A percentile compares a stretch with the other conserved stretches of the same genome.
These are phyloP conservation scores for Collybiopsis confluens DNA, from an alignment of 768 basidiomycete species.

Conservation along the genomic window DNA sequence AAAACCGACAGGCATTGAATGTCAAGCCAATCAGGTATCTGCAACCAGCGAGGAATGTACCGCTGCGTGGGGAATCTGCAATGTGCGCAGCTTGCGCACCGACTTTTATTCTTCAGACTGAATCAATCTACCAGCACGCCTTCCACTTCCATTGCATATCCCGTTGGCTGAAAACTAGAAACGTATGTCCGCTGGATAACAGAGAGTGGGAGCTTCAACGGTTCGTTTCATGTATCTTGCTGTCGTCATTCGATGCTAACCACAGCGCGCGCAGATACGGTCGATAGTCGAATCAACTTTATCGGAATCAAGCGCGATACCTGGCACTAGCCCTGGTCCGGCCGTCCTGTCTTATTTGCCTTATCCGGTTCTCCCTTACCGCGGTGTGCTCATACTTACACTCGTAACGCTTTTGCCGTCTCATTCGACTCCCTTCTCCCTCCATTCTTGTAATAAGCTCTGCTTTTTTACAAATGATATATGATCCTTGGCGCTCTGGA, in stretches of 20 bases:
- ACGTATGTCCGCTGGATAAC: constrained; percentile 93
- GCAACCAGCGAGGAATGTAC: constrained; percentile 96
- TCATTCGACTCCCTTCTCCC: not conserved
- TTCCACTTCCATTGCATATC: constrained; percentile 99
- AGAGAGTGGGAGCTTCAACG: constrained; percentile 97
- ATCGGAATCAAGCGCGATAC: not conserved
- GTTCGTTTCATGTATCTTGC: constrained; percentile 44
- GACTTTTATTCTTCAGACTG: not conserved
- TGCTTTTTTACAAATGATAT: too few species aligned
- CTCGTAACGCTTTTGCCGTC: too few species aligned
- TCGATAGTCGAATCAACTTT: not conserved
- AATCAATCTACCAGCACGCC: constrained; percentile 64
- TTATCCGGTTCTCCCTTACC: too few species aligned
- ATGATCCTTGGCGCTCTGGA: too few species aligned
- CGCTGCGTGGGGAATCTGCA: constrained; percentile 99
- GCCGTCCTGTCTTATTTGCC: too few species aligned
- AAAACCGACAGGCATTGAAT: constrained; percentile 81
- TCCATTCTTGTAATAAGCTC: not conserved
- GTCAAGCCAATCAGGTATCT: constrained; percentile 98
- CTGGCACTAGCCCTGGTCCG: too few species aligned
- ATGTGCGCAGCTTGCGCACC: constrained; percentile 69
- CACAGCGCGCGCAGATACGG: not conserved
- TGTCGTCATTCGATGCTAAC: not conserved
- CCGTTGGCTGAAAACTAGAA: constrained; percentile 96
- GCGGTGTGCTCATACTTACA: too few species aligned